Evolutionary conservation across 371 early-diverging fungal species (phyloP).

Genomic region (Dentiscutata heterogama): DNA sequence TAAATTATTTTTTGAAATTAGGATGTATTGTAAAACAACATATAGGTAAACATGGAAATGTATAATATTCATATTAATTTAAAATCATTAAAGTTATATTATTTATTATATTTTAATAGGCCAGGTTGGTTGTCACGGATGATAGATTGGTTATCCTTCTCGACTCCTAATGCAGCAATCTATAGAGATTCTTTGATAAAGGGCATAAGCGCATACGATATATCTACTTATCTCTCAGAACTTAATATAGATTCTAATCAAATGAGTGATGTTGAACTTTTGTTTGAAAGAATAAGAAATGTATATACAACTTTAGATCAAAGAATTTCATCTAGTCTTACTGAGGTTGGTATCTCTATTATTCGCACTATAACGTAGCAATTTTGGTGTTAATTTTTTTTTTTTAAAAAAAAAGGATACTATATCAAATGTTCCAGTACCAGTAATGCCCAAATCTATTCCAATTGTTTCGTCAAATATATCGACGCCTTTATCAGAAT

Average conservation of each 20-base stretch:
- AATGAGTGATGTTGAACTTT: constrained; percentile 54
- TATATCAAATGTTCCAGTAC: constrained; percentile 32
- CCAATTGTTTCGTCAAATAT: neutral
- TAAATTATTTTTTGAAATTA: constrained; percentile 65
- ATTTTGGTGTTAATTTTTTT: neutral
- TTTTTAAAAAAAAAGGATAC: constrained; percentile 11
- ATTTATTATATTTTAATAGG: constrained; percentile 30
- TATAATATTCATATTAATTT: neutral
- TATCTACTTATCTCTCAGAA: constrained; percentile 28
- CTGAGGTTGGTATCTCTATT: constrained; percentile 20
- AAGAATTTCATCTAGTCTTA: constrained; percentile 6
- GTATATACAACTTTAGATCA: constrained; percentile 52
- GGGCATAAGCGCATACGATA: constrained; percentile 2
- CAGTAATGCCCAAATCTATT: constrained; percentile 21
- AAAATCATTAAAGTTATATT: neutral
- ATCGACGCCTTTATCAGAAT: constrained; percentile 10
- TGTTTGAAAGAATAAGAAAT: constrained; percentile 56
- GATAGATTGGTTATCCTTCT: constrained; percentile 65
- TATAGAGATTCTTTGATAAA: constrained; percentile 38
- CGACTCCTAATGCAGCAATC: constrained; percentile 50
- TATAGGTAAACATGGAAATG: constrained; percentile 47
- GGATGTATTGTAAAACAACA: constrained; percentile 72
- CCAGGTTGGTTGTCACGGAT: constrained; percentile 71
- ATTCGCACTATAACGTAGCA: neutral
- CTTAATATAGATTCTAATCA: constrained; percentile 32